Conservation (phyloP, 2,329 filamentous ascomycete species). For the Cucurbitaria berberidis region DNA sequence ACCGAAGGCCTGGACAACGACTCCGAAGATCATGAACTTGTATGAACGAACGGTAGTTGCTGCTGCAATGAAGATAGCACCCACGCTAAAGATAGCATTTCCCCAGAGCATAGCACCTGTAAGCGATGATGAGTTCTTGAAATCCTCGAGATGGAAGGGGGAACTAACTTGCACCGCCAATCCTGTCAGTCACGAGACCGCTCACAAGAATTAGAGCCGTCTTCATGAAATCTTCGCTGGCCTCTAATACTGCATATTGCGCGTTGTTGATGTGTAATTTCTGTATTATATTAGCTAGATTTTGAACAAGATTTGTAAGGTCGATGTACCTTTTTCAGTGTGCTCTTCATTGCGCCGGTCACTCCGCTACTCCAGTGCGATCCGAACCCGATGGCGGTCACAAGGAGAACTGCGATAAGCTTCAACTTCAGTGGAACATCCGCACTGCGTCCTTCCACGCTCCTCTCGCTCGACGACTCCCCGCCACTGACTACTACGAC, state of each 20-base stretch:
- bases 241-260: constrained; percentile 64
- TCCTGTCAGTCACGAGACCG: constrained; percentile 63
- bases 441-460: background rate
- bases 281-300: constrained; percentile 8
- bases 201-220: constrained; percentile 62
- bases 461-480: background rate
- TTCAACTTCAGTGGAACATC: constrained; percentile 29
- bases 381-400: constrained; percentile 64
- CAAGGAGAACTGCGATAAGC: constrained; percentile 57
- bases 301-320: background rate
- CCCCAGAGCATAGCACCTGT: constrained; percentile 63
- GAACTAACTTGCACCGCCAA: constrained; percentile 58
- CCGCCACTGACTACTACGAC: background rate
- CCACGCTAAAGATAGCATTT: constrained; percentile 65
- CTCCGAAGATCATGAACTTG: constrained; percentile 65
- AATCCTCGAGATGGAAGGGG: background rate
- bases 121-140: background rate
- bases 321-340: constrained; percentile 59
- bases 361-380: constrained; percentile 67
- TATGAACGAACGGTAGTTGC: constrained; percentile 63
- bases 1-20: constrained; percentile 63
- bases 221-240: constrained; percentile 68
- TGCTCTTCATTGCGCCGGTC: constrained; percentile 66
- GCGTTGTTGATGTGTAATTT: constrained; percentile 65
- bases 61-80: constrained; percentile 65